Percentiles rank a stretch among this genome's conserved stretches.
phyloP scores from a whole-genome alignment of 1,284 basidiomycete species.

The Pseudozyma sp. region DNA sequence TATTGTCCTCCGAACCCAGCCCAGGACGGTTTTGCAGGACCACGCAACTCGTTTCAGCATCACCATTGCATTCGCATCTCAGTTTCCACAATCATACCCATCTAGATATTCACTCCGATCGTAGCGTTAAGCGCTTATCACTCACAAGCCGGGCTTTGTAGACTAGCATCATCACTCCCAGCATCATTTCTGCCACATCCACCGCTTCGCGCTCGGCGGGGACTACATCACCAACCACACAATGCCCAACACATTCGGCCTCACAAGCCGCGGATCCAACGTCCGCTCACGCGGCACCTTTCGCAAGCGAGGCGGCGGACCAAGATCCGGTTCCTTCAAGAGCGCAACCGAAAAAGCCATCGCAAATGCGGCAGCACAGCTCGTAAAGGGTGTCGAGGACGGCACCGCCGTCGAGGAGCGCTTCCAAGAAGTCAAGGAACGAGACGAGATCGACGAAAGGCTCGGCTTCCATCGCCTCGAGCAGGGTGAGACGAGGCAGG shows the following conservation, averaged over 20 bases:
- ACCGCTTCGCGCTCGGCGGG: too few species aligned
- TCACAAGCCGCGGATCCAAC: constrained; percentile 47
- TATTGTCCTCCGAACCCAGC: not conserved
- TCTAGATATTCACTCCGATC: not conserved
- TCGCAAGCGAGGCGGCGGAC: constrained; percentile 45
- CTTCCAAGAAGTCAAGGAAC: constrained; percentile 62
- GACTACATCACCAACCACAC: not conserved
- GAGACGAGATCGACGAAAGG: constrained; percentile 91
- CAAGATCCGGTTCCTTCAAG: constrained; percentile 43
- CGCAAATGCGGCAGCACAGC: constrained; percentile 45
- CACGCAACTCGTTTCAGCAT: not conserved
- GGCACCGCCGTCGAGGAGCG: constrained; percentile 65
- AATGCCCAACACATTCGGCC: constrained; percentile 49
- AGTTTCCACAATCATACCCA: constrained; percentile 3
- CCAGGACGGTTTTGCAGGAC: not conserved
- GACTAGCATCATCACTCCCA: not conserved
- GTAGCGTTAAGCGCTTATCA: not conserved
- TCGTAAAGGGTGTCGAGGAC: constrained; percentile 59
- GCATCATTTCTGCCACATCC: not conserved
- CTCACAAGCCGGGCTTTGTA: not conserved
- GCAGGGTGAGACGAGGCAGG: constrained; percentile 64
- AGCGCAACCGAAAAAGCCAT: constrained; percentile 50
- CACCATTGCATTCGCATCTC: constrained; percentile 10
- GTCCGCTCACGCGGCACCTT: constrained; percentile 42
- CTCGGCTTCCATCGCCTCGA: constrained; percentile 78